Conservation (phyloP, 306 rosid genomes). For the Boehmeria nivea region DNA sequence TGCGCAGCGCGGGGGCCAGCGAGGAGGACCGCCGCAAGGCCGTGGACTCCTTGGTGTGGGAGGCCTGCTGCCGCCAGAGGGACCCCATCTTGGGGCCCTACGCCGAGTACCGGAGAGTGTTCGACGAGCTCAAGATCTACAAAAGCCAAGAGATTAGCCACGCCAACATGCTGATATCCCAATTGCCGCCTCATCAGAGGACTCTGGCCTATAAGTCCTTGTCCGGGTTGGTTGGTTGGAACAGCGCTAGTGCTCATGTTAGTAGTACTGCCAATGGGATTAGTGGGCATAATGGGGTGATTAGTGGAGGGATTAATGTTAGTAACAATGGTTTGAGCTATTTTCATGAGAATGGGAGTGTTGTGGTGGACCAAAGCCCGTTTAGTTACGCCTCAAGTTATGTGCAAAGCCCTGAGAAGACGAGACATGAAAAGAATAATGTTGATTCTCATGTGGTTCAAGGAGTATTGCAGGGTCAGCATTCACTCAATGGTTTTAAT, state of each 20-base stretch:
- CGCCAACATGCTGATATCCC: conserved; percentile 35
- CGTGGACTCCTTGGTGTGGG: conserved; percentile 76
- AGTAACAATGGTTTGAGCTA: conserved; percentile 21
- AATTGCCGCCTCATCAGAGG: conserved; percentile 27
- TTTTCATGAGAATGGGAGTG: conserved; percentile 22
- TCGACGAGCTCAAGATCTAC: conserved; percentile 37
- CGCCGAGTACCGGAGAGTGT: conserved; percentile 46
- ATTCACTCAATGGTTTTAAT: conserved; percentile 20
- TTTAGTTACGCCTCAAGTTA: conserved; percentile 35
- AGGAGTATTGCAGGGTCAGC: conserved; percentile 32
- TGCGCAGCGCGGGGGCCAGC: conserved; percentile 21
- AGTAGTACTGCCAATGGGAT: conserved; percentile 4
- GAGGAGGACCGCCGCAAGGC: conserved; percentile 42
- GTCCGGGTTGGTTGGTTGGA: conserved; percentile 41
- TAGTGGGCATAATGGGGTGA: conserved; percentile 1
- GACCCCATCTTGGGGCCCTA: conserved; percentile 73
- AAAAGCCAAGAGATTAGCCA: conserved; percentile 25
- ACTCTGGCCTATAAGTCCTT: conserved; percentile 23
- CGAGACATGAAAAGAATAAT: conserved; percentile 31
- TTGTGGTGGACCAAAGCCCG: conserved; percentile 31
- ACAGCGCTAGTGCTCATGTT: conserved; percentile 5
- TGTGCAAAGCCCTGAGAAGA: conserved; percentile 28
- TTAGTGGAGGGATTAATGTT: conserved; percentile 9
- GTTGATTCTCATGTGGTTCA: conserved; percentile 28
- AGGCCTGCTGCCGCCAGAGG: conserved; percentile 66